phyloP scores from a whole-genome alignment of 257 asterid species.

The Ehretia macrophylla region DNA sequence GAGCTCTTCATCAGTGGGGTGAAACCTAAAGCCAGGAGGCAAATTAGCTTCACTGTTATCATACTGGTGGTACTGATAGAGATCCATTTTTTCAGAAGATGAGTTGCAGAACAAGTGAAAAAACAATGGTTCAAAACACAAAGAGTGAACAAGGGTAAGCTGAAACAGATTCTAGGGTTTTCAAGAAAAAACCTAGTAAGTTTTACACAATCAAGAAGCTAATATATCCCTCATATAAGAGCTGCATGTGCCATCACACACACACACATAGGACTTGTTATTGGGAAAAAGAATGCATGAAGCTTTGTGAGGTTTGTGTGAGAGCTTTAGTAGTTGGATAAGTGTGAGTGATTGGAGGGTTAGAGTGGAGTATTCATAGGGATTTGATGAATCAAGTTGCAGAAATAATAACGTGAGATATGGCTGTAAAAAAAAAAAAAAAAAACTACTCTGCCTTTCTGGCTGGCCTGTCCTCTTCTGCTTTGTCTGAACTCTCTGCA shows the following conservation, averaged over 20 bases:
- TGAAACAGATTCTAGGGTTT: background rate
- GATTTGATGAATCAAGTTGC: conserved; percentile 43
- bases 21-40: conserved; percentile 87
- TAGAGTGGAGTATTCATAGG: conserved; percentile 27
- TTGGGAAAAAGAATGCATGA: background rate
- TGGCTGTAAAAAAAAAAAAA: conserved; percentile 18
- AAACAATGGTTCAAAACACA: no score
- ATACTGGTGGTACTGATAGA: conserved; percentile 13
- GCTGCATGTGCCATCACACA: no score
- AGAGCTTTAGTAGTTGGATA: background rate
- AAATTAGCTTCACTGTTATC: conserved; percentile 43
- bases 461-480: conserved; percentile 33
- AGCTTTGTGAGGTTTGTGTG: background rate
- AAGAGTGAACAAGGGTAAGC: background rate
- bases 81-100: background rate
- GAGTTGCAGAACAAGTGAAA: background rate
- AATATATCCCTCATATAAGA: no score
- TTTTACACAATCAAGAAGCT: no score
- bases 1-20: conserved; percentile 89
- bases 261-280: no score
- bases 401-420: conserved; percentile 35
- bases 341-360: conserved; percentile 11
- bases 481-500: conserved; percentile 23
- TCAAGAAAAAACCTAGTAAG: no score
- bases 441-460: conserved; percentile 14